Base-by-base conservation (phyloP, 352 stramenopile species). In the Pythium apleroticum region DNA sequence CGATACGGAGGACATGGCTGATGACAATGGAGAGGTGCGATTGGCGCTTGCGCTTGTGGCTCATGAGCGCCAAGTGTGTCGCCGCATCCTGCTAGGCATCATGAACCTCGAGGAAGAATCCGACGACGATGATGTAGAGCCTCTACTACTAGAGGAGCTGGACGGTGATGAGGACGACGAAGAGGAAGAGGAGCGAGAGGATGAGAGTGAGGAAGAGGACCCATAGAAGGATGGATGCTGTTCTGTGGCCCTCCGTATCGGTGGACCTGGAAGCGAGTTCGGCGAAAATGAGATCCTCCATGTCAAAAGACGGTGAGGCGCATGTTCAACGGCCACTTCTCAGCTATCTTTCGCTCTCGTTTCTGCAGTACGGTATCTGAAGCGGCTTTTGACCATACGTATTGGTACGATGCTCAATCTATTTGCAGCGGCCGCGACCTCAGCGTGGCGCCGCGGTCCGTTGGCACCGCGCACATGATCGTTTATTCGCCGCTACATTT, bases 51-150 rank as follows among this genome's bases (percentile, higher is more conserved):
- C 69, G 50, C 70, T 91, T 7, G 65, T 61, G 39, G 66, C 68
- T 17, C 73, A 80, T 57, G 83, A 91, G 52, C 80, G 80, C 2
- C 65, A 85, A 45, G 65, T 90, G 5, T 86, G 79, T 37, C 80
- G 83, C 27, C 79, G 79, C 37, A 79, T 91, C 54, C 59, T 91
- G 37, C 48, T 91, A 15, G 81, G 79, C 5, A 69, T 91, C 39
- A 74, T 87, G 65, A 81, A 68, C 45, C 68, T 90, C 12, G 80
- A 90, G 59, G 81, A 89, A 71, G 70, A 75, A 19, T 84, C 74
- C 9, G 71, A 77, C 15, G 71, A 65, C 22, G 77, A 82, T 22
- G 77, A 82, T 4, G 69, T 75, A 3, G n/a, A n/a, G n/a, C n/a
- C n/a, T n/a, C n/a, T n/a, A n/a, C n/a, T n/a, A n/a, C n/a, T n/a